Base-by-base conservation (phyloP, 2,329 filamentous ascomycete genomes). In the Leptographium procerum region DNA sequence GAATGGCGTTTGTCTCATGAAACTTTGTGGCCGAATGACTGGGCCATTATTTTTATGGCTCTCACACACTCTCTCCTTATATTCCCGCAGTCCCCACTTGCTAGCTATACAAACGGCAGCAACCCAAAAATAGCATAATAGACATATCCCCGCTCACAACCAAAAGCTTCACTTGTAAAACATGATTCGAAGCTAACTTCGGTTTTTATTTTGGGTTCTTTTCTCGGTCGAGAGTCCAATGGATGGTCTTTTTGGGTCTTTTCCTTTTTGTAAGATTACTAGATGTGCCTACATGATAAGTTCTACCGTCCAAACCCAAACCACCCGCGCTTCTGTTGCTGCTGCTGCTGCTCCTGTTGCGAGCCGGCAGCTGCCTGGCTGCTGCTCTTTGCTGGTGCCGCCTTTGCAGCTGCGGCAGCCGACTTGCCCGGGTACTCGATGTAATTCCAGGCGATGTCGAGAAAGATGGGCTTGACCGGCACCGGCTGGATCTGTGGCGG, bases 371-470 rank as follows among this genome's bases (percentile, higher is more conserved):
- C 63, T 10, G 63, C 60, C 45, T 68, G 64, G 34, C 34, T 4
- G 64, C 64, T 14, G 69, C 64, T 5, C 61, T 31, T 69, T 68
- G 19, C 62, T 66, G 10, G 56, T 36, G 1, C 47, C 26, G 7
- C 54, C 28, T 9, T 69, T 36, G 43, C 19, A 3, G 43, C 1
- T 14, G 56, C 16, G 4, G 40, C 57, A 4, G 69, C 68, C 34
- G 71, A 64, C 65, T 83, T 83, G 36, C 84, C 85, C 0, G 91
- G 91, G 68, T 99, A 99, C 54, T 90, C 84, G 62, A 99, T 91
- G 69, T 96, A 97, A 70, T 97, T 97, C 88, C 90, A 99, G 11
- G 94, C 94, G 9, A 96, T 87, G 68, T 99, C 94, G 60, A 97
- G 83, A 77, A 97, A 97, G 36, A 97, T 79, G 31, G 94, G 94